These are phyloP conservation scores for Dunaliella primolecta DNA, from an alignment of 139 green algal species.

Conservation along the genomic window DNA sequence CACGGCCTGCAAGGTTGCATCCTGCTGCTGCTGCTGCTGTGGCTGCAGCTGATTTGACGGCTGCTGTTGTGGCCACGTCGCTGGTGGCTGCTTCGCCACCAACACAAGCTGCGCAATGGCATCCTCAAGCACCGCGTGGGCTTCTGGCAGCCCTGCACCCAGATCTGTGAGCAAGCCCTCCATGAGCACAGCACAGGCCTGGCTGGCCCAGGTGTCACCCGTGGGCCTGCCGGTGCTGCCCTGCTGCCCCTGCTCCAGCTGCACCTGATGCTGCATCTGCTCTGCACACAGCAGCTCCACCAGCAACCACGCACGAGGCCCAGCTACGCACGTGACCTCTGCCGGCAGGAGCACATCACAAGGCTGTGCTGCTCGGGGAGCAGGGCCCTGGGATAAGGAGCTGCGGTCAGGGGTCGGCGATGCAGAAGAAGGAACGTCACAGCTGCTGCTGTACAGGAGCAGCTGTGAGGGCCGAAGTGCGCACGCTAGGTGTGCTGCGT, in stretches of 20 bases:
- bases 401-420: too few species aligned
- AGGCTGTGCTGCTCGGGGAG: too few species aligned
- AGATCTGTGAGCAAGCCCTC: background rate
- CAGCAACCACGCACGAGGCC: constrained; percentile 6
- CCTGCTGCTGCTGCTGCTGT: background rate
- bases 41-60: too few species aligned
- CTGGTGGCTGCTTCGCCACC: too few species aligned
- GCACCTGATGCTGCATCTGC: background rate
- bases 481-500: background rate
- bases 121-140: background rate
- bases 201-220: background rate
- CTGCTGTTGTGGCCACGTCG: too few species aligned
- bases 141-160: background rate
- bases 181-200: background rate
- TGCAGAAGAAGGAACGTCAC: too few species aligned
- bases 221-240: background rate
- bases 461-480: background rate
- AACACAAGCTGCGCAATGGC: background rate
- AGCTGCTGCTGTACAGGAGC: background rate
- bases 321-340: too few species aligned
- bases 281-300: constrained; percentile 10
- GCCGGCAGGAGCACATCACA: too few species aligned
- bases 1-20: too few species aligned
- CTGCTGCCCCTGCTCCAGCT: background rate
- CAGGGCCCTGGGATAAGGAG: too few species aligned